These are phyloP conservation scores for Fragaria iinumae DNA, from an alignment of 306 rosid genomes.

Conservation along the genomic window DNA sequence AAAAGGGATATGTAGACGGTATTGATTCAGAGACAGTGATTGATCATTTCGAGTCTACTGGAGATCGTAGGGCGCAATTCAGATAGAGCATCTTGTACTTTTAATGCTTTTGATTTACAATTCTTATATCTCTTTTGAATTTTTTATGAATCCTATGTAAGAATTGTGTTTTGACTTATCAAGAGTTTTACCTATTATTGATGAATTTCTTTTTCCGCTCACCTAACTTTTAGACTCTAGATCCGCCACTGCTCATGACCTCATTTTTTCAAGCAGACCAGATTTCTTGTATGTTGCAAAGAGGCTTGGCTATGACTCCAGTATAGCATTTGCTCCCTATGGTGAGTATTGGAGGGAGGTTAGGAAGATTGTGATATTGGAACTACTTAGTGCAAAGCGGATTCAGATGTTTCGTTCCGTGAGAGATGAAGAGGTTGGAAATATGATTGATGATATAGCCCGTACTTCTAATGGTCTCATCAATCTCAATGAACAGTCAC, in stretches of 20 bases:
- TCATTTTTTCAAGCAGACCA: slow-evolving; percentile 42
- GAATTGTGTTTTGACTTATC: no score
- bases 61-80: no score
- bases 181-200: no score
- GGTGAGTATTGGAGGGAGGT: slow-evolving; percentile 40
- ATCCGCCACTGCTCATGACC: slow-evolving; percentile 4
- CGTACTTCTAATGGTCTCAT: background rate
- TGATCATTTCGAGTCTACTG: no score
- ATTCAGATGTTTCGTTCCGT: slow-evolving; percentile 15
- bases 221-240: no score
- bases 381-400: slow-evolving; percentile 26
- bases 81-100: no score
- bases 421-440: slow-evolving; percentile 30
- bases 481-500: slow-evolving; percentile 23
- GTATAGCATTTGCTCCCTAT: slow-evolving; percentile 32
- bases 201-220: no score
- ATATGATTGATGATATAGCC: slow-evolving; percentile 14
- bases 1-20: no score
- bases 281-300: slow-evolving; percentile 22
- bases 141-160: no score
- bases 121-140: no score
- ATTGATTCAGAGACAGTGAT: no score
- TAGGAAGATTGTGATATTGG: slow-evolving; percentile 19
- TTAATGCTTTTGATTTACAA: no score
- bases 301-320: slow-evolving; percentile 21